These are phyloP conservation scores for Massarina eburnea DNA, from an alignment of 2,329 filamentous ascomycete species.

Conservation along the genomic window DNA sequence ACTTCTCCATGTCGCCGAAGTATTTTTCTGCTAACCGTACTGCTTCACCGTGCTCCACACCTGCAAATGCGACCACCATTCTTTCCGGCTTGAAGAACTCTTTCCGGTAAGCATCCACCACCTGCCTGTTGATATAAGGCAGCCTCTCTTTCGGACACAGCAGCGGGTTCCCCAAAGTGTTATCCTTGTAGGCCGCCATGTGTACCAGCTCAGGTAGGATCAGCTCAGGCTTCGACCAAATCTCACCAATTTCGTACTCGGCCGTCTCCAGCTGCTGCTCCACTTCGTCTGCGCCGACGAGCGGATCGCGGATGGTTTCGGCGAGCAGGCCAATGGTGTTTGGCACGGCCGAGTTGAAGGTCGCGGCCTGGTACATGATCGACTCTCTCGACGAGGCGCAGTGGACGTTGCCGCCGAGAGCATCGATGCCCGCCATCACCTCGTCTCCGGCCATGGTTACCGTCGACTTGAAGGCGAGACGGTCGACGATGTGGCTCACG, in stretches of 20 bases:
- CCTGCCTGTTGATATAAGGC: conserved; percentile 68
- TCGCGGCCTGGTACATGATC: conserved; percentile 98
- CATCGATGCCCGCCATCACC: conserved; percentile 86
- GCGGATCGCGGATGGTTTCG: conserved; percentile 87
- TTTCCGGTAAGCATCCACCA: conserved; percentile 76
- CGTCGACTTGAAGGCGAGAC: conserved; percentile 91
- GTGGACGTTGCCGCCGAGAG: conserved; percentile 91
- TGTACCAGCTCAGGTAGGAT: conserved; percentile 95
- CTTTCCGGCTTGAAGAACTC: conserved; percentile 86
- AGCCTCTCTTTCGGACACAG: conserved; percentile 87
- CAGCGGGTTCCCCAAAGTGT: conserved; percentile 91
- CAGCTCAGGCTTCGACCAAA: conserved; percentile 95
- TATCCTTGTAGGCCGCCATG: conserved; percentile 92
- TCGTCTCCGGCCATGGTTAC: conserved; percentile 71
- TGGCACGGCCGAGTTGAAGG: conserved; percentile 90
- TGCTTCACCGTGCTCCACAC: conserved; percentile 79
- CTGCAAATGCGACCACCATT: conserved; percentile 93
- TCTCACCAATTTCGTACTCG: conserved; percentile 93
- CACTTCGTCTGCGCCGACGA: conserved; percentile 85
- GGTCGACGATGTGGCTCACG: conserved; percentile 94
- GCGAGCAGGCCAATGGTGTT: conserved; percentile 81
- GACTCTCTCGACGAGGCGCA: conserved; percentile 94
- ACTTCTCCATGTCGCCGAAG: conserved; percentile 84
- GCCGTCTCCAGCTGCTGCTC: conserved; percentile 85
- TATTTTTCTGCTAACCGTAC: conserved; percentile 77